Percentiles rank a stretch among this genome's conserved stretches.
These are phyloP conservation scores for Diplodia mutila DNA, from an alignment of 2,329 filamentous ascomycete species.

Conservation along the genomic window DNA sequence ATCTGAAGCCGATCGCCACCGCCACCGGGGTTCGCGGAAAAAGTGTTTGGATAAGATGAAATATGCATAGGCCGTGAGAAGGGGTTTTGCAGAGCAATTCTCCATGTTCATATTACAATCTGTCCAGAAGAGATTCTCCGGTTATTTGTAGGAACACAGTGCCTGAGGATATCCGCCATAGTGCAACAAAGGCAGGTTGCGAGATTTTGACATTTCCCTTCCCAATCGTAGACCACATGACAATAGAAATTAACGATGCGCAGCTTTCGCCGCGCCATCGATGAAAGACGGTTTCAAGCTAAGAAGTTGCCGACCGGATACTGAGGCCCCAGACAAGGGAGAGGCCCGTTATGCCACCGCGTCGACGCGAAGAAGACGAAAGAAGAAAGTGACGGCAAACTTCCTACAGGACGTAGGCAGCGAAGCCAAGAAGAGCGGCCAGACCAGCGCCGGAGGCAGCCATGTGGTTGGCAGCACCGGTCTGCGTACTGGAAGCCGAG, in stretches of 20 bases:
- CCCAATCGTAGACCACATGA: constrained; percentile 18
- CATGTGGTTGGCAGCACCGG: constrained; percentile 56
- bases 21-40: background rate
- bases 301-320: constrained; percentile 3
- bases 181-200: background rate
- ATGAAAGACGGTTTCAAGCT: background rate
- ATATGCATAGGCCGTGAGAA: background rate
- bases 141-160: constrained; percentile 8
- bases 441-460: constrained; percentile 55
- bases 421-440: constrained; percentile 57
- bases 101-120: background rate
- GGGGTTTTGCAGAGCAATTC: background rate
- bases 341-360: constrained; percentile 8
- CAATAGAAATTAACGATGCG: constrained; percentile 7
- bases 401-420: constrained; percentile 45
- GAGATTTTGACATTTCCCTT: constrained; percentile 6
- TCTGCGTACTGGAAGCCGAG: constrained; percentile 39
- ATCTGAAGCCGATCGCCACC: background rate
- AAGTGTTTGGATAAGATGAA: background rate
- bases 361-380: constrained; percentile 11
- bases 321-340: background rate
- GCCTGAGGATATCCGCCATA: background rate
- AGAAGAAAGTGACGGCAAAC: constrained; percentile 5
- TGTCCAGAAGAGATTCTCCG: background rate
- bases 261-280: background rate